Percentiles rank a stretch among this genome's conserved stretches.
Evolutionary conservation across 495 filamentous ascomycete species (phyloP).

Genomic region (Hyaloscypha finlandica): DNA sequence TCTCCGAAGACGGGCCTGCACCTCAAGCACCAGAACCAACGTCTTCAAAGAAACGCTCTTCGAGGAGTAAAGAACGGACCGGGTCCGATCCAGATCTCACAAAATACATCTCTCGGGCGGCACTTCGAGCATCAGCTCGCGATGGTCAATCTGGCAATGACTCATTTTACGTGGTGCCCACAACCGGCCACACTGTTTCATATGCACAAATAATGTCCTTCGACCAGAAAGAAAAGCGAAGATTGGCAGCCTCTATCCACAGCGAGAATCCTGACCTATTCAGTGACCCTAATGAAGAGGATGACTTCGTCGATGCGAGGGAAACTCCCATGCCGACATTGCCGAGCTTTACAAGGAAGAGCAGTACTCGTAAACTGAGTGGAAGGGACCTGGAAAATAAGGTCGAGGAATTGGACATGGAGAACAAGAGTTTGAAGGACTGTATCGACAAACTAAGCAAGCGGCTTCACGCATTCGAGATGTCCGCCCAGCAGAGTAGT

Average conservation of each 20-base stretch:
- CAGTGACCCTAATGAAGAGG: slow-evolving; percentile 57
- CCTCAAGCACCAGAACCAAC: slow-evolving; percentile 28
- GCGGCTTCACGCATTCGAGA: slow-evolving; percentile 82
- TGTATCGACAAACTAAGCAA: slow-evolving; percentile 77
- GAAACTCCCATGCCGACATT: slow-evolving; percentile 52
- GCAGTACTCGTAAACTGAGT: slow-evolving; percentile 32
- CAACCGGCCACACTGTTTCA: slow-evolving; percentile 81
- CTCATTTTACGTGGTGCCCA: slow-evolving; percentile 94
- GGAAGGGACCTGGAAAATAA: slow-evolving; percentile 53
- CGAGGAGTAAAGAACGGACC: slow-evolving; percentile 42
- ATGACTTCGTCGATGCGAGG: slow-evolving; percentile 85
- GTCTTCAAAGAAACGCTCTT: slow-evolving; percentile 36
- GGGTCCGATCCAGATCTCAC: slow-evolving; percentile 70
- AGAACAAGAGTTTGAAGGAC: slow-evolving; percentile 75
- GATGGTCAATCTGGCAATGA: slow-evolving; percentile 55
- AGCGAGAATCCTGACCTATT: slow-evolving; percentile 37
- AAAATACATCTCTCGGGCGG: slow-evolving; percentile 76
- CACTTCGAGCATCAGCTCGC: slow-evolving; percentile 66
- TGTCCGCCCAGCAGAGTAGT: slow-evolving; percentile 76
- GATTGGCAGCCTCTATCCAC: slow-evolving; percentile 41
- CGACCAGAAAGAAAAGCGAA: slow-evolving; percentile 65
- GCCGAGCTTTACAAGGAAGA: slow-evolving; percentile 36
- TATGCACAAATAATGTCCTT: slow-evolving; percentile 85
- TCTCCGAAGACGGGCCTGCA: slow-evolving; percentile 49
- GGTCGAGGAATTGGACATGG: slow-evolving; percentile 78